Percentiles rank a stretch among this genome's conserved stretches.
Evolutionary conservation across 441 rosid species (phyloP).

Genomic region (Adansonia rubrostipa): DNA sequence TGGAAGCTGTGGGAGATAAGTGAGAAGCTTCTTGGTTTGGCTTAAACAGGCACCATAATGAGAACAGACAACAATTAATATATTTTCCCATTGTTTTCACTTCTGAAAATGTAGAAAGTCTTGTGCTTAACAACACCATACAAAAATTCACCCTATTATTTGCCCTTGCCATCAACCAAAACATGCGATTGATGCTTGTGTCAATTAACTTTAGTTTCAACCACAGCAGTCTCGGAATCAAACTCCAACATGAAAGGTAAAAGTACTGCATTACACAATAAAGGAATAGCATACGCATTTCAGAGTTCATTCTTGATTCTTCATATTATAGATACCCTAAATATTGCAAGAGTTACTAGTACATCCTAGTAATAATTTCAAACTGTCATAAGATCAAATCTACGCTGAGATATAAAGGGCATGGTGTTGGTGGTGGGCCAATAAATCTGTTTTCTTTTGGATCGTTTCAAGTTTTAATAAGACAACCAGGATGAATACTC

Average conservation of each 20-base stretch:
- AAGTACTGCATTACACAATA: not conserved
- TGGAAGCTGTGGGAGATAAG: too few relatives aligned
- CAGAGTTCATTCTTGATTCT: not conserved
- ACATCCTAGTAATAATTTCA: not conserved
- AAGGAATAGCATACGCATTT: not conserved
- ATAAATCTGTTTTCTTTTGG: not conserved
- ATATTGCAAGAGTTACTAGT: not conserved
- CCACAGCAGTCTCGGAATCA: not conserved
- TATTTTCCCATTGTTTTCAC: too few relatives aligned
- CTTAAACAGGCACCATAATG: too few relatives aligned
- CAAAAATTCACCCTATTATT: not conserved
- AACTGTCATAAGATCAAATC: not conserved
- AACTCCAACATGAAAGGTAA: not conserved
- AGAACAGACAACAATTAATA: too few relatives aligned
- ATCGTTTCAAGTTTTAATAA: not conserved
- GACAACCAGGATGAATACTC: not conserved
- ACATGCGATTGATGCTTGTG: conserved; percentile 1
- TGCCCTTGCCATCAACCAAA: not conserved
- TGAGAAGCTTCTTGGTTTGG: too few relatives aligned
- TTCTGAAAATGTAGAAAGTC: too few relatives aligned
- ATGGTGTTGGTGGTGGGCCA: not conserved
- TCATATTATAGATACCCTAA: not conserved
- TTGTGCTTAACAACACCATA: too few relatives aligned
- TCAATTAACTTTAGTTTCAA: conserved; percentile 1
- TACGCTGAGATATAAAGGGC: not conserved